These are phyloP conservation scores for Trichoderma sp. DNA, from an alignment of 2,329 filamentous ascomycete species.

Conservation along the genomic window DNA sequence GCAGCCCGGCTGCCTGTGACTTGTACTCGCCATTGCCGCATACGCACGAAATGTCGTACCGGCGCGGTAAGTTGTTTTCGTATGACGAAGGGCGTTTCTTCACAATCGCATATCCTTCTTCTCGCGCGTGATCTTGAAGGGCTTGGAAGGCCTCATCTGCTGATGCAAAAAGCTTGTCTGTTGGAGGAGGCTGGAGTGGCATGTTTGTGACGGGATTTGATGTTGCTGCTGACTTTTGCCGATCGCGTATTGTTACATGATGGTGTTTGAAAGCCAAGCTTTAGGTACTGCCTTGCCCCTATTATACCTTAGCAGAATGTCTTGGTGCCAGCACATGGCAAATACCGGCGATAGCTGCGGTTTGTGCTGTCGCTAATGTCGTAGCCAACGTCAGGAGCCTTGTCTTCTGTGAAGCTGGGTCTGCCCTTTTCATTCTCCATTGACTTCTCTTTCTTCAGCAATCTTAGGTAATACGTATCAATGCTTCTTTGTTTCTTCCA, in stretches of 20 bases:
- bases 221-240: background rate
- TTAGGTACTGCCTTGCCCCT: background rate
- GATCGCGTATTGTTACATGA: background rate
- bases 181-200: constrained; percentile 17
- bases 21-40: constrained; percentile 10
- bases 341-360: background rate
- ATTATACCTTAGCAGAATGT: background rate
- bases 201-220: background rate
- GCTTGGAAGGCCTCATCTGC: constrained; percentile 9
- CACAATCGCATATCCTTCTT: constrained; percentile 19
- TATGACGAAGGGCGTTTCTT: constrained; percentile 10
- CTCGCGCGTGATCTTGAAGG: constrained; percentile 5
- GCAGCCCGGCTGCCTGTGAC: background rate
- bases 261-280: background rate
- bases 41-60: constrained; percentile 22
- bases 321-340: background rate
- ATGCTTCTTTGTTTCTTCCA: background rate
- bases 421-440: background rate
- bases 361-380: background rate
- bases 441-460: background rate
- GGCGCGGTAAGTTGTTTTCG: constrained; percentile 4
- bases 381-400: background rate
- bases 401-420: background rate
- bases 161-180: background rate
- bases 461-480: background rate